These are phyloP conservation scores for Ilex asprella DNA, from an alignment of 257 asterid genomes.

Conservation along the genomic window DNA sequence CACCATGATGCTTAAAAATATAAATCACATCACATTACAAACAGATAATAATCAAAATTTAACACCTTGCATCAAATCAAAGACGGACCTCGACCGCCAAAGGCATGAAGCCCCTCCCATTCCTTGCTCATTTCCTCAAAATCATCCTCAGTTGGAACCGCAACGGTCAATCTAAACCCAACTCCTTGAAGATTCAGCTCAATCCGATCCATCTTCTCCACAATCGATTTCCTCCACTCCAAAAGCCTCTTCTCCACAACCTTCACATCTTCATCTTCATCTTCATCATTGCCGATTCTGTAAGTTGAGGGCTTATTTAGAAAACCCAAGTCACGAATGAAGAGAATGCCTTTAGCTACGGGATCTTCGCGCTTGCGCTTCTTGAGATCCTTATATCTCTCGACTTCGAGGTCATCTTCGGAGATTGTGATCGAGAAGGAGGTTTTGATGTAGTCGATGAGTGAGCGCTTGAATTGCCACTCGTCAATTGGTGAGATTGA, in stretches of 20 bases:
- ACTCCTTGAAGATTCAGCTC: slow-evolving; percentile 79
- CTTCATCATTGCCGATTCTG: background rate
- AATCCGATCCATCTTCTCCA: slow-evolving; percentile 74
- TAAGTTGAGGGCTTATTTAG: slow-evolving; percentile 27
- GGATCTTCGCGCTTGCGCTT: slow-evolving; percentile 96
- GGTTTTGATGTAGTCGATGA: slow-evolving; percentile 58
- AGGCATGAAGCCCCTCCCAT: slow-evolving; percentile 83
- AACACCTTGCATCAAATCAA: background rate
- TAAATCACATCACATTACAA: background rate
- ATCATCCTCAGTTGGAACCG: slow-evolving; percentile 56
- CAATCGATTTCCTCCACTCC: slow-evolving; percentile 69
- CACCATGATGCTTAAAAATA: too few species aligned
- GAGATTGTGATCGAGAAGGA: slow-evolving; percentile 43
- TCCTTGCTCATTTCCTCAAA: slow-evolving; percentile 66
- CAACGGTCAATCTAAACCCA: slow-evolving; percentile 59
- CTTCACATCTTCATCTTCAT: slow-evolving; percentile 25
- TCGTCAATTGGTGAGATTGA: slow-evolving; percentile 74
- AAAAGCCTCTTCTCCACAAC: slow-evolving; percentile 44
- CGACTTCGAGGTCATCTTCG: slow-evolving; percentile 56
- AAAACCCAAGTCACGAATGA: slow-evolving; percentile 69
- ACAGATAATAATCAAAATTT: background rate
- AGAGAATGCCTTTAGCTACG: slow-evolving; percentile 65
- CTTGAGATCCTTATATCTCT: slow-evolving; percentile 56
- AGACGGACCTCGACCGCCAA: slow-evolving; percentile 63
- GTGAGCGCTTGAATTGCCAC: slow-evolving; percentile 83